phyloP scores from a whole-genome alignment of 495 filamentous ascomycete species.

The Massariosphaeria phaeospora region DNA sequence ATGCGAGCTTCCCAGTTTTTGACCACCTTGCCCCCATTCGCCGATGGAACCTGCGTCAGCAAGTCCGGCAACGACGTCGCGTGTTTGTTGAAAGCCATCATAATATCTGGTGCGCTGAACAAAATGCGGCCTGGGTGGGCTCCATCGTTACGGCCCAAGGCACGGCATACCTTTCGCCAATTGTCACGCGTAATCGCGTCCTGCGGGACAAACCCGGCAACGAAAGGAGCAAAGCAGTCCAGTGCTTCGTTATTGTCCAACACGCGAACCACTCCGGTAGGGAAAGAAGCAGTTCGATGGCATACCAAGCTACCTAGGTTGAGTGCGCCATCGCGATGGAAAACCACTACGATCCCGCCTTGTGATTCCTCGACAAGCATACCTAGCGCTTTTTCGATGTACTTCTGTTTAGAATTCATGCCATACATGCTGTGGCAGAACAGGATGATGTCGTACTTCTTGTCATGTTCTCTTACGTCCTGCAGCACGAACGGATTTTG shows the following conservation, averaged over 20 bases:
- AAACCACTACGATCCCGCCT: conserved; percentile 50
- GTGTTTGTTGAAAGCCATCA: conserved; percentile 51
- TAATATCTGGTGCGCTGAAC: conserved; percentile 51
- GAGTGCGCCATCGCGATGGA: conserved; percentile 50
- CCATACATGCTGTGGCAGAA: conserved; percentile 65
- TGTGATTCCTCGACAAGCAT: conserved; percentile 49
- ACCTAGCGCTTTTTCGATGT: conserved; percentile 48
- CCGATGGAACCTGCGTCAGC: conserved; percentile 45
- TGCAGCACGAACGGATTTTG: conserved; percentile 45
- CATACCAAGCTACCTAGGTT: conserved; percentile 50
- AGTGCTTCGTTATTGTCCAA: conserved; percentile 47
- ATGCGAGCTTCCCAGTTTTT: conserved; percentile 53
- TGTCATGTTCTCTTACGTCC: conserved; percentile 35
- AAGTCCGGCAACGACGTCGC: conserved; percentile 49
- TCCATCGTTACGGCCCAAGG: conserved; percentile 46
- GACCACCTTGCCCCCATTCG: conserved; percentile 38
- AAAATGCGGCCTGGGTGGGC: conserved; percentile 43
- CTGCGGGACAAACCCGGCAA: conserved; percentile 47
- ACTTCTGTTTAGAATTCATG: conserved; percentile 49
- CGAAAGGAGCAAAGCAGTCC: conserved; percentile 52
- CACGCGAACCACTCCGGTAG: conserved; percentile 48
- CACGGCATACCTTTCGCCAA: conserved; percentile 53
- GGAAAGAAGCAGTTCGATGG: conserved; percentile 50
- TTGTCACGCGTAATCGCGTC: conserved; percentile 42
- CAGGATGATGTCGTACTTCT: conserved; percentile 54